Percentiles rank a stretch among this genome's conserved stretches.
Evolutionary conservation across 2,329 filamentous ascomycete species (phyloP).

Genomic region (Didymella lethalis): DNA sequence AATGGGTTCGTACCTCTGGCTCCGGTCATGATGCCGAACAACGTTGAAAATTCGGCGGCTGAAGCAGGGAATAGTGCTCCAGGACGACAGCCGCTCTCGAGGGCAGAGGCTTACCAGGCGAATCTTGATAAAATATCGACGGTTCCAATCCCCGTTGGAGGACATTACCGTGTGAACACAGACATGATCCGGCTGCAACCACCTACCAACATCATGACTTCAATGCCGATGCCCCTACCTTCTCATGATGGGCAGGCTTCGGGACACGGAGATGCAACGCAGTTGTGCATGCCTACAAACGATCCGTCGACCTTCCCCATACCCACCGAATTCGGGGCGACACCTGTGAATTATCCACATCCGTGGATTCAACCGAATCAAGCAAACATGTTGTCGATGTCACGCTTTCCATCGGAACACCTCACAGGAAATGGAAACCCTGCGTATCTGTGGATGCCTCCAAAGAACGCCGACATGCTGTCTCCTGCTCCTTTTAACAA

Average conservation of each 20-base stretch:
- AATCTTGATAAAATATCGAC: too few species aligned
- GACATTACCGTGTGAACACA: too few species aligned
- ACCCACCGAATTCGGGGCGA: too few species aligned
- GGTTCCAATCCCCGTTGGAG: too few species aligned
- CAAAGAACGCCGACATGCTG: not conserved
- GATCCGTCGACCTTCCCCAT: too few species aligned
- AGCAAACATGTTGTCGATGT: not conserved
- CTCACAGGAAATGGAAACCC: not conserved
- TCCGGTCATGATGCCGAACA: not conserved
- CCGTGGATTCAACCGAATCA: not conserved
- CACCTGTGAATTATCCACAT: not conserved
- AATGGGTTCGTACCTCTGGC: not conserved
- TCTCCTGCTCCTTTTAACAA: not conserved
- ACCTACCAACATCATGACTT: too few species aligned
- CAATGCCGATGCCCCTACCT: too few species aligned
- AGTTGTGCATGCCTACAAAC: too few species aligned
- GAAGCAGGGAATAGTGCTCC: not conserved
- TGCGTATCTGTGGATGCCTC: not conserved
- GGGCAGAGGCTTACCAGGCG: too few species aligned
- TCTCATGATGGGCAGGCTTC: too few species aligned
- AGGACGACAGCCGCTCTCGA: not conserved
- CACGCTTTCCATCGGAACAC: not conserved
- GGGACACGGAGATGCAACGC: too few species aligned
- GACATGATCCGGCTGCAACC: too few species aligned
- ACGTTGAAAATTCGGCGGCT: not conserved